Evolutionary conservation across 75 land plant genomes (phyloP).

Genomic region (Gnetum montanum): DNA sequence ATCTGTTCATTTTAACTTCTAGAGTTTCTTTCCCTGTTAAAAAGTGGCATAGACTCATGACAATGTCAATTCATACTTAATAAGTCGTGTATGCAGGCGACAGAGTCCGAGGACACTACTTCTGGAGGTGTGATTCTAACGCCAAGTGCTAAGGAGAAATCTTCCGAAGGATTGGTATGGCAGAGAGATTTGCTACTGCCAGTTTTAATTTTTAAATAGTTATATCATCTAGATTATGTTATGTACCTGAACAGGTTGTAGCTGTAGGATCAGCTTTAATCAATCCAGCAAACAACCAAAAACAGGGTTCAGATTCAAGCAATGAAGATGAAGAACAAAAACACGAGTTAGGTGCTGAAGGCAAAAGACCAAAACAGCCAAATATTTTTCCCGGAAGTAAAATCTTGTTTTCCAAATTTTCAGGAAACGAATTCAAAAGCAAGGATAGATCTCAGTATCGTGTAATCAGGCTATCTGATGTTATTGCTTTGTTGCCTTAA

Average conservation of each 20-base stretch:
- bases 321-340: too few relatives aligned
- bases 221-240: background rate
- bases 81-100: too few relatives aligned
- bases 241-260: slow-evolving; percentile 28
- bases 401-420: slow-evolving; percentile 83
- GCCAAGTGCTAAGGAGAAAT: slow-evolving; percentile 50
- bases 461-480: slow-evolving; percentile 33
- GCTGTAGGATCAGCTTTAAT: slow-evolving; percentile 82
- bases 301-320: too few relatives aligned
- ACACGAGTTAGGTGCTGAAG: slow-evolving; percentile 60
- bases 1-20: too few relatives aligned
- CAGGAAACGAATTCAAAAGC: slow-evolving; percentile 55
- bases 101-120: slow-evolving; percentile 40
- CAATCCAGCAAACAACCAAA: too few relatives aligned
- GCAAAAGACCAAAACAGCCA: slow-evolving; percentile 46
- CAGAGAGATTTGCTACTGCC: background rate
- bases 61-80: too few relatives aligned
- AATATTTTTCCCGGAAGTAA: slow-evolving; percentile 48
- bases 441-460: slow-evolving; percentile 36
- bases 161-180: slow-evolving; percentile 44
- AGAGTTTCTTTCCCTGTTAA: too few relatives aligned
- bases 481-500: slow-evolving; percentile 41
- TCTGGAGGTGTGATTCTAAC: slow-evolving; percentile 49
- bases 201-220: background rate
- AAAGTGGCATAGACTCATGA: too few relatives aligned